Conservation (phyloP, 2,329 filamentous ascomycete genomes). For the Bipolaris gigantea region DNA sequence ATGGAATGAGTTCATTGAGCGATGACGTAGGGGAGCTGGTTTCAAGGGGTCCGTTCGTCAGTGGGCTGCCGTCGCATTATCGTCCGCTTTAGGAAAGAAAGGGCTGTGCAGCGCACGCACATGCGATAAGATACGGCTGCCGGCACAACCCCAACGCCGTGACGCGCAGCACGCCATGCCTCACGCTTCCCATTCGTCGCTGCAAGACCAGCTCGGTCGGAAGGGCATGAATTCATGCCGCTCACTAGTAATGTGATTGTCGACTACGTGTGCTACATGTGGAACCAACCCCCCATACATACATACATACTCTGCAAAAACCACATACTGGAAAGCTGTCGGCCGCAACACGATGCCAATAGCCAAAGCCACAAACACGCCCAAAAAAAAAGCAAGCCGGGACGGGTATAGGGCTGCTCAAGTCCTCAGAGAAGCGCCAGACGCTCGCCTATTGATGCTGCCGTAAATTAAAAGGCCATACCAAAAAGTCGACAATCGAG, state of each 20-base stretch:
- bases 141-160: background rate
- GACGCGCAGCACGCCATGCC: background rate
- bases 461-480: constrained; percentile 36
- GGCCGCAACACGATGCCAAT: constrained; percentile 2
- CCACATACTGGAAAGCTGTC: constrained; percentile 3
- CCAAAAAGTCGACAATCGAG: constrained; percentile 21
- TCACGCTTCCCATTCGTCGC: background rate
- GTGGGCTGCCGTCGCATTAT: constrained; percentile 7
- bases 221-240: constrained; percentile 41
- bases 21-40: constrained; percentile 19
- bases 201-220: constrained; percentile 9
- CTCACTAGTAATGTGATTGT: constrained; percentile 22
- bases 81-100: background rate
- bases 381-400: constrained; percentile 30
- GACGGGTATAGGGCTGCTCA: constrained; percentile 45
- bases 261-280: constrained; percentile 9
- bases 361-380: constrained; percentile 10
- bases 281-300: constrained; percentile 5
- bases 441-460: constrained; percentile 48
- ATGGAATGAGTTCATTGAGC: constrained; percentile 2
- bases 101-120: too few species aligned
- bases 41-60: constrained; percentile 1
- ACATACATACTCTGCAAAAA: constrained; percentile 16
- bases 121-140: too few species aligned
- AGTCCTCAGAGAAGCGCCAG: constrained; percentile 48